Evolutionary conservation across 129 eudicot species (phyloP), one percentile per base, ranked within the genome.

Genomic region (Pseudognaphalium luteoalbum): DNA sequence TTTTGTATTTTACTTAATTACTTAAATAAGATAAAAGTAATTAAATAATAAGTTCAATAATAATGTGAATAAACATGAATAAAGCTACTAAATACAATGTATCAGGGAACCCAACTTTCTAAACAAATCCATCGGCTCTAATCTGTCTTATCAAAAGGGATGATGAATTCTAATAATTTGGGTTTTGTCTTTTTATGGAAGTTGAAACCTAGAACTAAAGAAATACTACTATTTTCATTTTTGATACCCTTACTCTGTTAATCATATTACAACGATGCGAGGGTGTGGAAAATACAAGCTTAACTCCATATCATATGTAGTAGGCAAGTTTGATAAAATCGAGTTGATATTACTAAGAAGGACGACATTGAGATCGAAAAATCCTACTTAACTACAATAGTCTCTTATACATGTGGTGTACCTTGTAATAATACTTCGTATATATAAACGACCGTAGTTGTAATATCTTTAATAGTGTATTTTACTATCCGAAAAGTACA

Each of bases 101-200:
- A 78, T 78, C 41, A 60, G 82, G 70, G 51, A 60, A 66, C 76
- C 82, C 64, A 70, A 44, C 76, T 70, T 78, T 70, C 29, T 78
- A 78, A 78, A 78, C 76, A 78, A 78, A 78, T 78, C 71, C 64
- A 60, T 62, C 82, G 28, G 33, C 47, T 78, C 70, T 25, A 25
- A 25, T 1, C 28, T 70, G 82, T 78, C 66, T 70, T 78, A 33
- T 78, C 32, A 37, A 61, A 78, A 70, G 71, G 71, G 30, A 6
- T 62, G 30, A 6, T 62, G 51, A 37, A 32, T 19, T 70, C 41
- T 6, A 65, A 60, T 44, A 44, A 42, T 12, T 44, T 16, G 2
- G 6, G 15, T 42, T 59, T 70, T 78, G 82, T 78, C 76, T 70
- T 78, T 39, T 61, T 70, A 20, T 70, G 69, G 11, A 25, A 61